Conservation (phyloP, 345 rosid species). For the Balakata baccata region DNA sequence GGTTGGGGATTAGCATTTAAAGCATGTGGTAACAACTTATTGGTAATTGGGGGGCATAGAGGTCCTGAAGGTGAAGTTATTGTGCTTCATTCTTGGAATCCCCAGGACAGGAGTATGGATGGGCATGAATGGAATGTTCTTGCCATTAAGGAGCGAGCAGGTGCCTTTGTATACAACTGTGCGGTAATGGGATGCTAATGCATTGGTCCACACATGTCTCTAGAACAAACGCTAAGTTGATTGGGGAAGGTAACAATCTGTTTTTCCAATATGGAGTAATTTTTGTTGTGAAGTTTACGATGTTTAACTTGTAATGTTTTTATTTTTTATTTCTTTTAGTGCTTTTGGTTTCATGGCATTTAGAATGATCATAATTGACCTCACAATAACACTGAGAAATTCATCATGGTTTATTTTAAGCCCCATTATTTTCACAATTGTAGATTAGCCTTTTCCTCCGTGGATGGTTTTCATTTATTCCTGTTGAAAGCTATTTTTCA, state of each 20-base stretch:
- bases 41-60: conserved; percentile 43
- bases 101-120: conserved; percentile 20
- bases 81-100: conserved; percentile 41
- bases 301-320: conserved; percentile 13
- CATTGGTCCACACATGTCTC: background rate
- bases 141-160: conserved; percentile 37
- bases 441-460: background rate
- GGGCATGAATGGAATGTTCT: conserved; percentile 37
- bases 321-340: conserved; percentile 15
- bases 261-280: conserved; percentile 18
- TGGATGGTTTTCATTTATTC: background rate
- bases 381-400: conserved; percentile 7
- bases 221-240: conserved; percentile 13
- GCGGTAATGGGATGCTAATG: conserved; percentile 46
- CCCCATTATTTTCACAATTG: background rate
- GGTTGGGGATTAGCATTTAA: conserved; percentile 52
- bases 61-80: conserved; percentile 34
- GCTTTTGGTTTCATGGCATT: conserved; percentile 5
- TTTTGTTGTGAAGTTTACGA: conserved; percentile 1
- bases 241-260: conserved; percentile 12
- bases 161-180: conserved; percentile 46
- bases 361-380: conserved; percentile 17
- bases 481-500: background rate
- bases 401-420: conserved; percentile 2
- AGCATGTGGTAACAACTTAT: conserved; percentile 36